A percentile compares a stretch with the other conserved stretches of the same genome.
Conservation (phyloP, 768 basidiomycete species). For the Kondoa malvinella region DNA sequence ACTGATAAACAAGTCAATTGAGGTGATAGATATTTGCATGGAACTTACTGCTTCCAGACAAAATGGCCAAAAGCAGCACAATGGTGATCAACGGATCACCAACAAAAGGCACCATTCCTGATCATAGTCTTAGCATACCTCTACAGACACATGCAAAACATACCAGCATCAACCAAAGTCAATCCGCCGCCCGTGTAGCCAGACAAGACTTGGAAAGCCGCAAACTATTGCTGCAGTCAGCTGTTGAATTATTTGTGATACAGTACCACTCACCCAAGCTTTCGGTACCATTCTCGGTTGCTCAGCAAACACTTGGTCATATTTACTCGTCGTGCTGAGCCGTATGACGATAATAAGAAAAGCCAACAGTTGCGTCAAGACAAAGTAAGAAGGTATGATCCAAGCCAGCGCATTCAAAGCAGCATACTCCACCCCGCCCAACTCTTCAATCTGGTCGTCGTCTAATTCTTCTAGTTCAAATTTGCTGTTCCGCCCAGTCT, state of each 20-base stretch:
- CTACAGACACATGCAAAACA: too few species aligned
- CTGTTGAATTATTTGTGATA: constrained; percentile 62
- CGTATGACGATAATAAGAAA: constrained; percentile 57
- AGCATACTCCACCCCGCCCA: constrained; percentile 89
- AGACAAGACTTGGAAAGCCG: constrained; percentile 2
- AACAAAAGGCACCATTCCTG: constrained; percentile 72
- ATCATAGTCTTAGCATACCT: too few species aligned
- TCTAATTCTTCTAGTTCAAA: constrained; percentile 40
- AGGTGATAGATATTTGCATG: background rate
- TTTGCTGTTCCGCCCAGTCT: constrained; percentile 27
- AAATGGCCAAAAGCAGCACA: background rate
- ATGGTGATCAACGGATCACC: background rate
- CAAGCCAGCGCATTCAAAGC: constrained; percentile 10
- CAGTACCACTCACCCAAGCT: constrained; percentile 46
- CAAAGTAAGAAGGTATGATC: constrained; percentile 41
- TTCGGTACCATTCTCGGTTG: constrained; percentile 18
- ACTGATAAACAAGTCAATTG: constrained; percentile 27
- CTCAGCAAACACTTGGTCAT: constrained; percentile 43
- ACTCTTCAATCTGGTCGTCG: constrained; percentile 67
- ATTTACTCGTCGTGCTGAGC: constrained; percentile 43
- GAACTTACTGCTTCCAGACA: background rate
- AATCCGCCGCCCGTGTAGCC: constrained; percentile 5
- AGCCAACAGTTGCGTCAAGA: constrained; percentile 48
- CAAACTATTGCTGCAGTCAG: constrained; percentile 37
- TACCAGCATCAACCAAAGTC: constrained; percentile 46